These are phyloP conservation scores for Ilyonectria mors-panacis DNA, from an alignment of 2,329 filamentous ascomycete species.

Conservation along the genomic window DNA sequence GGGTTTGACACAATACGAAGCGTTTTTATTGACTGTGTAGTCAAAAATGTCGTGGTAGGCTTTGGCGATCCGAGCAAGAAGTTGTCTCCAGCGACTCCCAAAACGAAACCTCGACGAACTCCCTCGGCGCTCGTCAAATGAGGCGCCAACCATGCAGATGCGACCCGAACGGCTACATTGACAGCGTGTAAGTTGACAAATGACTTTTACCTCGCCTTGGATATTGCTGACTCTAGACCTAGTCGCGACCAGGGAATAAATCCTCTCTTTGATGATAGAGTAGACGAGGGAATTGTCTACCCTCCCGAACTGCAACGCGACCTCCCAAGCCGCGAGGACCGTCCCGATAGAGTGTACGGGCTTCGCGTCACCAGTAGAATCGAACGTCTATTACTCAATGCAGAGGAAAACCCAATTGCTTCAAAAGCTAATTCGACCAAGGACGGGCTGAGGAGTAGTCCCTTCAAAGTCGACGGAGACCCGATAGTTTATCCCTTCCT, in stretches of 20 bases:
- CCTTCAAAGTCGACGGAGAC: constrained; percentile 2
- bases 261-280: constrained; percentile 13
- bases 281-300: constrained; percentile 6
- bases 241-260: constrained; percentile 11
- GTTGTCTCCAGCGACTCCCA: constrained; percentile 4
- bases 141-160: constrained; percentile 2
- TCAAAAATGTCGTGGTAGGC: constrained; percentile 15
- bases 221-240: too few species aligned
- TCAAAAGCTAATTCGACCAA: too few species aligned
- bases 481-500: constrained; percentile 31
- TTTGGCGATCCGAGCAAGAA: constrained; percentile 19
- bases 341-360: constrained; percentile 15
- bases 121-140: neutral
- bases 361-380: neutral
- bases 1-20: neutral
- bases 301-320: neutral
- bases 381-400: neutral
- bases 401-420: neutral
- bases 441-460: neutral
- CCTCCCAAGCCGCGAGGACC: constrained; percentile 4
- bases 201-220: too few species aligned
- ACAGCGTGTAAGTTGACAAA: neutral
- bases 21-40: neutral
- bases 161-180: neutral
- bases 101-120: neutral